Evolutionary conservation across 768 basidiomycete species (phyloP).

Genomic region (Pleurotus pulmonarius): DNA sequence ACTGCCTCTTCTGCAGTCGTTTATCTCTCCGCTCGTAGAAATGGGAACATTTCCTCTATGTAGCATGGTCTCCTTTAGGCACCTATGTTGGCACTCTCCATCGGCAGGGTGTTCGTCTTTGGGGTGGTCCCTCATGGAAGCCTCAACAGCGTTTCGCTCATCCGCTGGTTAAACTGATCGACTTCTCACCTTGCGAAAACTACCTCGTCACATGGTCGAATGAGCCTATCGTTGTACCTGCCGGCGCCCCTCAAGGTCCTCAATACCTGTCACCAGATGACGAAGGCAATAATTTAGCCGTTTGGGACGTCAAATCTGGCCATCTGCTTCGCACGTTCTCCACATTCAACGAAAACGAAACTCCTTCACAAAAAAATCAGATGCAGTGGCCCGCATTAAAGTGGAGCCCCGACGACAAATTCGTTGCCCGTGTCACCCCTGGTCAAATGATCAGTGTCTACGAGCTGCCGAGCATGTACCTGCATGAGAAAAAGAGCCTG

Average conservation of each 20-base stretch:
- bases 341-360: constrained; percentile 52
- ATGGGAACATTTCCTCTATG: constrained; percentile 93
- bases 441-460: constrained; percentile 96
- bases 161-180: constrained; percentile 90
- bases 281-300: constrained; percentile 93
- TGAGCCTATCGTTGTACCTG: constrained; percentile 84
- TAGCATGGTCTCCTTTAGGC: constrained; percentile 94
- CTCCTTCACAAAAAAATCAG: constrained; percentile 62
- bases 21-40: constrained; percentile 42
- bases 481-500: constrained; percentile 93
- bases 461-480: constrained; percentile 89
- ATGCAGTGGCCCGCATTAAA: constrained; percentile 95
- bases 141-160: constrained; percentile 90
- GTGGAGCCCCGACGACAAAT: constrained; percentile 97
- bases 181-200: constrained; percentile 95
- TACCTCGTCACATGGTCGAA: constrained; percentile 98
- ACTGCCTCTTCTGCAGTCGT: neutral
- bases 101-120: constrained; percentile 91
- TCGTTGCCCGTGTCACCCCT: constrained; percentile 82
- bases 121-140: constrained; percentile 92
- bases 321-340: constrained; percentile 91
- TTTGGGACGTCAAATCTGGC: constrained; percentile 98
- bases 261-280: constrained; percentile 90
- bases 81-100: constrained; percentile 95
- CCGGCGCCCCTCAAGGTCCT: constrained; percentile 75